Evolutionary conservation across 192 early-diverging fungal genomes (phyloP).

Genomic region (Coemansia sp.): DNA sequence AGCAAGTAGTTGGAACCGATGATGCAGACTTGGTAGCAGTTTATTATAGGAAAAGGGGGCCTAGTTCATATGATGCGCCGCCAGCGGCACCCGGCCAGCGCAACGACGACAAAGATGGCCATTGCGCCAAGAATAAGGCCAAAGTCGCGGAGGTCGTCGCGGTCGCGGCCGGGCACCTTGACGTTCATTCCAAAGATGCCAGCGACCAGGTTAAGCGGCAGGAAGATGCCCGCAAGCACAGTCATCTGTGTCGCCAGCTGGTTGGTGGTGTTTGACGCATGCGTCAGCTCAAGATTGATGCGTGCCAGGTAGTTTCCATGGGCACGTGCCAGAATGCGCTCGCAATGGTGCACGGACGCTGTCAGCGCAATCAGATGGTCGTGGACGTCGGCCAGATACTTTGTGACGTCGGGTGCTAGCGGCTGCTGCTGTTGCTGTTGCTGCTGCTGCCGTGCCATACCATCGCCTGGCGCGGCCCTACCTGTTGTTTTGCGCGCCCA

Average conservation of each 20-base stretch:
- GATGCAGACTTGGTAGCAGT: too few relatives aligned
- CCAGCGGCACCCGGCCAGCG: slow-evolving; percentile 44
- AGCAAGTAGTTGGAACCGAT: too few relatives aligned
- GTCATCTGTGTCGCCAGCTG: slow-evolving; percentile 51
- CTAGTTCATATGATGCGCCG: slow-evolving; percentile 36
- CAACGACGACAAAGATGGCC: slow-evolving; percentile 34
- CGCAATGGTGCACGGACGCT: slow-evolving; percentile 79
- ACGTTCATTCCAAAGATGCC: slow-evolving; percentile 77
- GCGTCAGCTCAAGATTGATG: slow-evolving; percentile 79
- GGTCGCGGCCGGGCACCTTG: slow-evolving; percentile 66
- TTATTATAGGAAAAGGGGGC: too few relatives aligned
- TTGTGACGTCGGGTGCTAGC: slow-evolving; percentile 22
- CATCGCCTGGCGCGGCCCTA: too few relatives aligned
- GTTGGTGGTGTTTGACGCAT: slow-evolving; percentile 58
- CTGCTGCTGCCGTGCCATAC: neutral
- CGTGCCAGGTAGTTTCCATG: slow-evolving; percentile 89
- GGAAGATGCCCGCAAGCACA: slow-evolving; percentile 59
- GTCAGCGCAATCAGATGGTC: slow-evolving; percentile 82
- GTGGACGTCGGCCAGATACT: slow-evolving; percentile 42
- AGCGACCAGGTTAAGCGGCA: slow-evolving; percentile 69
- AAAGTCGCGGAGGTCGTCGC: slow-evolving; percentile 47
- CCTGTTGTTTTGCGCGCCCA: slow-evolving; percentile 20
- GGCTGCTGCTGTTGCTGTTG: neutral
- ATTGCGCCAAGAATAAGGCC: slow-evolving; percentile 37
- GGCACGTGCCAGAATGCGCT: slow-evolving; percentile 73